Conservation (phyloP, 2,329 filamentous ascomycete genomes). For the Alternaria arborescens region DNA sequence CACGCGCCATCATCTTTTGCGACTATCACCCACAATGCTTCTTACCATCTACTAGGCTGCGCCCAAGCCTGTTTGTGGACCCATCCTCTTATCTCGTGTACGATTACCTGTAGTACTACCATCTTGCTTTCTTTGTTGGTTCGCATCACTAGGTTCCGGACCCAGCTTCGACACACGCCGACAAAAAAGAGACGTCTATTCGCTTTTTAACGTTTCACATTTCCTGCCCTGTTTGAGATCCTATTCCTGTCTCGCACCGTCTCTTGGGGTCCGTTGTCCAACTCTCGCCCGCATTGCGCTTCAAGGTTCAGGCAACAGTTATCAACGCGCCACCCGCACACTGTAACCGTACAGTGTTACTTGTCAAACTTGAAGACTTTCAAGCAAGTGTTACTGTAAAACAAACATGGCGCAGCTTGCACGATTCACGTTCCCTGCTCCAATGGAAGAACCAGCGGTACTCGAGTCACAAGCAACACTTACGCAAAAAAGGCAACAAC, state of each 20-base stretch:
- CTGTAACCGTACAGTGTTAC: slow-evolving; percentile 19
- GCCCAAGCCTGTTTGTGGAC: slow-evolving; percentile 13
- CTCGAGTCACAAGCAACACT: slow-evolving; percentile 4
- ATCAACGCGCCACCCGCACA: slow-evolving; percentile 14
- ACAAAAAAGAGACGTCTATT: neutral
- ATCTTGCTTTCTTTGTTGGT: slow-evolving; percentile 19
- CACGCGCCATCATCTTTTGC: slow-evolving; percentile 20
- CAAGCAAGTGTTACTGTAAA: slow-evolving; percentile 9
- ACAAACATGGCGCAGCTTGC: slow-evolving; percentile 24
- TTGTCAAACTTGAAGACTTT: slow-evolving; percentile 18
- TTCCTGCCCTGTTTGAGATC: slow-evolving; percentile 4
- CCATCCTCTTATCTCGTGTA: slow-evolving; percentile 23
- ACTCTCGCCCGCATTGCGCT: slow-evolving; percentile 28
- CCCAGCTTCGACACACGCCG: slow-evolving; percentile 6
- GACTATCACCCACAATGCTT: slow-evolving; percentile 22
- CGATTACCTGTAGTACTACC: slow-evolving; percentile 24
- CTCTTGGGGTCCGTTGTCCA: slow-evolving; percentile 11
- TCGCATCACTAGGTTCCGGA: slow-evolving; percentile 12
- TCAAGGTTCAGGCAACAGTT: slow-evolving; percentile 19
- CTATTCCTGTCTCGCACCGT: slow-evolving; percentile 21
- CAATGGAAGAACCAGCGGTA: slow-evolving; percentile 1
- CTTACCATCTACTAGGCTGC: slow-evolving; percentile 17
- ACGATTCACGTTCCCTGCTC: slow-evolving; percentile 15
- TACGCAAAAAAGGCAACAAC: slow-evolving; percentile 17
- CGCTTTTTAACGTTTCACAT: neutral